Percentiles rank a stretch among this genome's conserved stretches.
Evolutionary conservation across 2,329 filamentous ascomycete species (phyloP).

Genomic region (Diplodia intermedia): DNA sequence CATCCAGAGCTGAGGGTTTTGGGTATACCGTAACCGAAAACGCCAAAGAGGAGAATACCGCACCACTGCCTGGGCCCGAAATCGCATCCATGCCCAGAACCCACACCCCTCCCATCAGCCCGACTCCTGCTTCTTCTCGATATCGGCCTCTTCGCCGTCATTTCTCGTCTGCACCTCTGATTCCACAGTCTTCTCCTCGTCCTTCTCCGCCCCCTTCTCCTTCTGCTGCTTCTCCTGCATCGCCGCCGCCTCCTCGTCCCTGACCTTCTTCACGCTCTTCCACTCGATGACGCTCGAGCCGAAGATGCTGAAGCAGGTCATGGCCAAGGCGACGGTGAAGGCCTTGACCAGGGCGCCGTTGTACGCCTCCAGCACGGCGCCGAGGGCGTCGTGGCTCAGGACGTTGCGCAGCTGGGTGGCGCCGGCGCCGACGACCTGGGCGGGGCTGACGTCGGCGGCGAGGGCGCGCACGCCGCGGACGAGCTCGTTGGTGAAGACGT

Average conservation of each 20-base stretch:
- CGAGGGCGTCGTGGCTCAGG: slow-evolving; percentile 59
- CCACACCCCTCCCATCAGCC: too few species aligned
- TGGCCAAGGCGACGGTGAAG: slow-evolving; percentile 68
- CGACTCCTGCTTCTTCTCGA: background rate
- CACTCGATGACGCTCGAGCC: slow-evolving; percentile 67
- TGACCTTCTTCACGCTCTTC: slow-evolving; percentile 68
- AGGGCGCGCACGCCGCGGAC: slow-evolving; percentile 46
- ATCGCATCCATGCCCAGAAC: too few species aligned
- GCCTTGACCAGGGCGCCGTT: slow-evolving; percentile 65
- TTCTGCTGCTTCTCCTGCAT: background rate
- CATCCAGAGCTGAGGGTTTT: too few species aligned
- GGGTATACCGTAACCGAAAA: too few species aligned
- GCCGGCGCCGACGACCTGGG: slow-evolving; percentile 47
- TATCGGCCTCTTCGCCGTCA: background rate
- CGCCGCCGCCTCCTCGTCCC: slow-evolving; percentile 29
- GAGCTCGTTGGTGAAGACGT: slow-evolving; percentile 58
- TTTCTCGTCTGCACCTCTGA: background rate
- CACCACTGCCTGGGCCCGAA: too few species aligned
- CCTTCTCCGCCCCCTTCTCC: background rate
- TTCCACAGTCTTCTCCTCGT: background rate
- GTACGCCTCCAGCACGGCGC: slow-evolving; percentile 64
- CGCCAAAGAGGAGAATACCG: too few species aligned
- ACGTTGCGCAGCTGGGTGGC: slow-evolving; percentile 35
- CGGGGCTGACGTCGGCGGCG: slow-evolving; percentile 35
- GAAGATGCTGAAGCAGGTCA: slow-evolving; percentile 59